Conservation (phyloP, 2,329 filamentous ascomycete genomes). For the Diaporthe australafricana region DNA sequence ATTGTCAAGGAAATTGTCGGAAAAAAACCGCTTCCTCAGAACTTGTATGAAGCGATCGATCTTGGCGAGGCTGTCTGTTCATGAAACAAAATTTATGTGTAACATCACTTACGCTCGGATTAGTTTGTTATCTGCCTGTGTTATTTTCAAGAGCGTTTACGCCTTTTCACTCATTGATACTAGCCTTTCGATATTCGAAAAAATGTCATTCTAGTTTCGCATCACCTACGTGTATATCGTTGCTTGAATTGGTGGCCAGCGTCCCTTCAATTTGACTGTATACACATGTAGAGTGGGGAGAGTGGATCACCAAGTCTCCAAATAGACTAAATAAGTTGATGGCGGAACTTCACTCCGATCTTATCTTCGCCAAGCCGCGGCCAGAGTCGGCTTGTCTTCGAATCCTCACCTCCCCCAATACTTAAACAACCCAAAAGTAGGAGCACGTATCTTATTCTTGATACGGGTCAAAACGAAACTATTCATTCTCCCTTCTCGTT, state of each 20-base stretch:
- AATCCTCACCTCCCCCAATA: neutral
- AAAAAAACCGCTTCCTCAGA: no score
- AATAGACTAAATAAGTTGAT: neutral
- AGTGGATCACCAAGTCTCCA: neutral
- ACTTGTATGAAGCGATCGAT: neutral
- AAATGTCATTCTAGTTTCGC: no score
- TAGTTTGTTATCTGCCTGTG: neutral
- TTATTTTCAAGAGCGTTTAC: no score
- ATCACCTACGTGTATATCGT: no score
- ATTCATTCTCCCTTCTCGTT: neutral
- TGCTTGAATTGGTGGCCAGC: no score
- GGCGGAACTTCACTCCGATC: constrained; percentile 7
- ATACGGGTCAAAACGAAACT: neutral
- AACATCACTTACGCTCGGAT: neutral
- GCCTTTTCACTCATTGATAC: no score
- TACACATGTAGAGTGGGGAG: neutral
- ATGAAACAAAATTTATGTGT: no score
- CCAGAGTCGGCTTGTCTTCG: neutral
- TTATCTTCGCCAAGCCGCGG: constrained; percentile 21
- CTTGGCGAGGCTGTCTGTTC: no score
- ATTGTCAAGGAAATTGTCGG: no score
- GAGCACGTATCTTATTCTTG: neutral
- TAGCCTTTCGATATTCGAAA: no score
- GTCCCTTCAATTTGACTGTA: no score
- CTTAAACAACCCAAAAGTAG: neutral